Evolutionary conservation across 768 basidiomycete species (phyloP).

Genomic region (Trametes maxima): DNA sequence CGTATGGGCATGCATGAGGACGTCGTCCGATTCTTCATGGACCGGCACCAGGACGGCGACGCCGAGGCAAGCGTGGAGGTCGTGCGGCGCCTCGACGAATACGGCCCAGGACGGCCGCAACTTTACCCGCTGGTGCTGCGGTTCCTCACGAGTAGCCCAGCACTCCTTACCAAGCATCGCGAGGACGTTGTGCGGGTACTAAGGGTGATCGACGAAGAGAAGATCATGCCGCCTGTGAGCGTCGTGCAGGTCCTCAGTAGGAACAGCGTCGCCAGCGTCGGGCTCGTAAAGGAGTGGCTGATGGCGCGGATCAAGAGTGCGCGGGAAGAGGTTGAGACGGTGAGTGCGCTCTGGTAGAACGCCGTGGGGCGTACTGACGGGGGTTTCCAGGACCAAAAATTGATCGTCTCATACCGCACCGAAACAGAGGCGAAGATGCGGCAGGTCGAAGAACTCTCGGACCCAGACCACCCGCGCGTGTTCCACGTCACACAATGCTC

Average conservation of each 20-base stretch:
- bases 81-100: slow-evolving; percentile 69
- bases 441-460: slow-evolving; percentile 79
- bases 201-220: slow-evolving; percentile 76
- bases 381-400: slow-evolving; percentile 69
- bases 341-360: slow-evolving; percentile 35
- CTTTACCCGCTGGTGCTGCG: slow-evolving; percentile 88
- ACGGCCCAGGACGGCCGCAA: slow-evolving; percentile 70
- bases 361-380: background rate
- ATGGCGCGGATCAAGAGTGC: slow-evolving; percentile 75
- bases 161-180: slow-evolving; percentile 69
- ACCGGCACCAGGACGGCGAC: slow-evolving; percentile 49
- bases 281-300: slow-evolving; percentile 90
- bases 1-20: slow-evolving; percentile 95
- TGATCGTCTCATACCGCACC: slow-evolving; percentile 84
- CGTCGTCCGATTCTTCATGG: slow-evolving; percentile 92
- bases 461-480: slow-evolving; percentile 77
- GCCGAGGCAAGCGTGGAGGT: slow-evolving; percentile 53
- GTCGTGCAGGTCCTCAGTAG: slow-evolving; percentile 87
- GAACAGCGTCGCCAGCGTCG: slow-evolving; percentile 89
- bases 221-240: slow-evolving; percentile 86
- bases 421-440: slow-evolving; percentile 82
- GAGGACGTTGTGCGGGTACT: slow-evolving; percentile 72
- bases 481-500: slow-evolving; percentile 96
- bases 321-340: slow-evolving; percentile 76
- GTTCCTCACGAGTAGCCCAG: slow-evolving; percentile 84